Evolutionary conservation across 768 basidiomycete species (phyloP), one percentile per base, ranked within the genome.

Genomic region (Mrakia blollopis): DNA sequence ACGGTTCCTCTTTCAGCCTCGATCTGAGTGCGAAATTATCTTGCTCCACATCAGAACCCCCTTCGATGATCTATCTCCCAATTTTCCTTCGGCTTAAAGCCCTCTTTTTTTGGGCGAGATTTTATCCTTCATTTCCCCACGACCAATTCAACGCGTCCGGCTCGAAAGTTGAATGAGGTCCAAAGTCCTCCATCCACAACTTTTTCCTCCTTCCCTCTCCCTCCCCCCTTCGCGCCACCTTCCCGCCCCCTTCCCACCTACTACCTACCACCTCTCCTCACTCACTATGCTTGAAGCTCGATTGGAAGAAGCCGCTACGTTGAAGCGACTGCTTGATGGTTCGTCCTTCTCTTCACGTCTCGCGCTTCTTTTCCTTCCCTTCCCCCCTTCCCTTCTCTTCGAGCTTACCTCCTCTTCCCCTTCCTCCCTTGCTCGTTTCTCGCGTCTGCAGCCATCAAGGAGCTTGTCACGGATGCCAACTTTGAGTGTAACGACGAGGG

Each of bases 401-500:
- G 25, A 28, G 44, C 67, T 74, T 18, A 47, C 73, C 70, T 71
- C 28, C 28, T 35, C 62, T 39, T n/a, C 16, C 54, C 25, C 16
- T 47, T 73, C 16, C 16, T 63, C 52, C 70, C 21, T 25, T 25
- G 8, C 25, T n/a, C 14, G 21, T 28, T 16, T 62, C 35, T 54
- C 62, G 18, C n/a, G n/a, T n/a, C n/a, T n/a, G n/a, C 80, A 98
- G 96, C 95, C 74, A 89, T 98, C 88, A 98, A 97, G 85, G 97
- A 98, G 83, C 90, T 98, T 67, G 95, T 99, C 67, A 89, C 93
- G 8, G 97, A 98, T 83, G 95, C 94, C 82, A 98, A 98, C 85
- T 97, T 98, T 81, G 92, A 96, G 82, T 98, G 96, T 84, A 92
- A 89, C 78, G 96, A 99, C 79, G 93, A 95, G 79, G 97, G 95